Evolutionary conservation across 345 rosid genomes (phyloP), one percentile per base, ranked within the genome.

Genomic region (Linum tenue): DNA sequence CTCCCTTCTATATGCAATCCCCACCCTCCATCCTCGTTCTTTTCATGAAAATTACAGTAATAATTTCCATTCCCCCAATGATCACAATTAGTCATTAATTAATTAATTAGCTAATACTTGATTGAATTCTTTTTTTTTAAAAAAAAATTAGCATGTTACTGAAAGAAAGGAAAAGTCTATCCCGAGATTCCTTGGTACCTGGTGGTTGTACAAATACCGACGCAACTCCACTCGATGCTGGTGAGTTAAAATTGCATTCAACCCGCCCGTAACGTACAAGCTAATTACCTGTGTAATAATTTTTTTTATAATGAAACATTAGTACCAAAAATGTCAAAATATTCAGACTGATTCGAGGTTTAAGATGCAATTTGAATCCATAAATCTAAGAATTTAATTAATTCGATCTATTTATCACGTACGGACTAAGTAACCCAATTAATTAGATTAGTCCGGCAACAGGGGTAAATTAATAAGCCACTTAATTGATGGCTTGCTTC

Each of bases 21-120:
- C 94, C 91, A 89, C 1, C 96, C 96, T 5, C 94, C 94, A 56
- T 87, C 94, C 71, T 64, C 66, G 7, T 89, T 85, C 94, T 88
- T 41, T 7, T 15, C 37, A 39, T 9, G 11, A 7, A 44, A 12
- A 12, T 1, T 31, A 7, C 4, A 10, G 0, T 12, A 5, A 36
- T 38, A 42, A 36, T 15, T 37, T 10, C 2, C n/a, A 12, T 41
- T 58, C 7, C 12, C 16, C 37, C 9, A 5, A n/a, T 3, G 11
- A 10, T 43, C 35, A 44, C n/a, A 8, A 7, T 67, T 56, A 11
- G 8, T 56, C 59, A 56, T 56, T 35, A 4, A 22, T 22, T n/a
- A n/a, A n/a, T n/a, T 22, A 22, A 22, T 22, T 22, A 22, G 31
- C 31, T 22, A 22, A 22, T 0, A 22, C 31, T 22, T 22, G 31